Evolutionary conservation across 805 yeast genomes (phyloP), one percentile per base, ranked within the genome.

Genomic region (Candida schatavii): DNA sequence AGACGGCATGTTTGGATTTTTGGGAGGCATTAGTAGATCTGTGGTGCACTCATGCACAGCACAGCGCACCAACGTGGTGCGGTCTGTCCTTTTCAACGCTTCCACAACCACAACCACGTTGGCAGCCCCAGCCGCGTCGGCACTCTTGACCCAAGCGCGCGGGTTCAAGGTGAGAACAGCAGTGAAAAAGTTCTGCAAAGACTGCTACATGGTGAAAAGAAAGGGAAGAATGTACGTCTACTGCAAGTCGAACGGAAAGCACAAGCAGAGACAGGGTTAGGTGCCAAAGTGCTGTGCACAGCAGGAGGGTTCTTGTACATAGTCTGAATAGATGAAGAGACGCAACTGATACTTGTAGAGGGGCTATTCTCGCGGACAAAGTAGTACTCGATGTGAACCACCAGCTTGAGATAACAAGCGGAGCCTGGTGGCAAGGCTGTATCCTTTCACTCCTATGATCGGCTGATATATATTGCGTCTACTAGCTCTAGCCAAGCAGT

Each of bases 221-320:
- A 93, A 90, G 68, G 99, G 99, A 32, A 77, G 93, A 56, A 91
- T 90, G 10, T 88, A 88, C 50, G 96, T 93, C 30, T 83, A 87
- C 60, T 91, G 99, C 74, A 93, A 90, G 63, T 74, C 93, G 37
- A 88, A 90, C 61, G 88, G 89, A 48, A 88, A 88, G 61, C 98
- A 90, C 66, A 90, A 90, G 67, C 97, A 90, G 66, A 87, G 96
- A 64, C 96, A 88, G 64, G 88, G 88, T 52, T 83, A 61, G 39
- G 26, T 20, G 30, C 22, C n/a, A n/a, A n/a, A n/a, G n/a, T n/a
- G n/a, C n/a, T n/a, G n/a, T n/a, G n/a, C n/a, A n/a, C n/a, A n/a
- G n/a, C n/a, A n/a, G n/a, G n/a, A n/a, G n/a, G n/a, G n/a, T n/a
- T n/a, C n/a, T n/a, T n/a, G n/a, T n/a, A n/a, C n/a, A n/a, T n/a